Evolutionary conservation across 208 protist genomes (phyloP).

Genomic region (Trypanosoma cruzi): DNA sequence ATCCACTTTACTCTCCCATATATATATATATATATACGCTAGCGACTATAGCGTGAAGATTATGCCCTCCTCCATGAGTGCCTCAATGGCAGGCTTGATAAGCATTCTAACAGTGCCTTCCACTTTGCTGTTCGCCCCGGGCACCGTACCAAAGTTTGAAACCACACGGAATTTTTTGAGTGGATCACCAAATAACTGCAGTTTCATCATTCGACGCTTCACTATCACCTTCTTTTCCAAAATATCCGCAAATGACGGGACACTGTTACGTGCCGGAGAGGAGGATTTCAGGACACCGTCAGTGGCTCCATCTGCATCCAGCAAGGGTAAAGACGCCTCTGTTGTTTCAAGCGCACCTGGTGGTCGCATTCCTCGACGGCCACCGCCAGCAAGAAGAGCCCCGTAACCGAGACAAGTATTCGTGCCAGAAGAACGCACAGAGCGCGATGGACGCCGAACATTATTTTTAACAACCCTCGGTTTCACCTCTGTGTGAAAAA

Average conservation of each 20-base stretch:
- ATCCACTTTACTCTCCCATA: background rate
- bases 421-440: constrained; percentile 9
- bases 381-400: constrained; percentile 70
- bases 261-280: constrained; percentile 5
- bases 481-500: background rate
- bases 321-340: constrained; percentile 9
- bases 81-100: constrained; percentile 80
- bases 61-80: constrained; percentile 83
- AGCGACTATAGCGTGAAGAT: constrained; percentile 26
- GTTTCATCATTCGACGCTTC: constrained; percentile 51
- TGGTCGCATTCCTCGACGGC: constrained; percentile 75
- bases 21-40: constrained; percentile 8
- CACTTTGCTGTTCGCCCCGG: constrained; percentile 72
- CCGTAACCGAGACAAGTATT: constrained; percentile 58
- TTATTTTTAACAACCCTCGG: constrained; percentile 7
- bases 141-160: constrained; percentile 82
- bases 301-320: constrained; percentile 9
- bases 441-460: background rate
- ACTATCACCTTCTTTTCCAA: constrained; percentile 49
- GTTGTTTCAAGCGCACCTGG: constrained; percentile 37
- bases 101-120: constrained; percentile 74
- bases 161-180: constrained; percentile 78
- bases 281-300: constrained; percentile 7
- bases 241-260: constrained; percentile 52
- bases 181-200: constrained; percentile 87